A percentile compares a stretch with the other conserved stretches of the same genome.
phyloP scores from a whole-genome alignment of 2,329 filamentous ascomycete species.

The Botrytis medusae region DNA sequence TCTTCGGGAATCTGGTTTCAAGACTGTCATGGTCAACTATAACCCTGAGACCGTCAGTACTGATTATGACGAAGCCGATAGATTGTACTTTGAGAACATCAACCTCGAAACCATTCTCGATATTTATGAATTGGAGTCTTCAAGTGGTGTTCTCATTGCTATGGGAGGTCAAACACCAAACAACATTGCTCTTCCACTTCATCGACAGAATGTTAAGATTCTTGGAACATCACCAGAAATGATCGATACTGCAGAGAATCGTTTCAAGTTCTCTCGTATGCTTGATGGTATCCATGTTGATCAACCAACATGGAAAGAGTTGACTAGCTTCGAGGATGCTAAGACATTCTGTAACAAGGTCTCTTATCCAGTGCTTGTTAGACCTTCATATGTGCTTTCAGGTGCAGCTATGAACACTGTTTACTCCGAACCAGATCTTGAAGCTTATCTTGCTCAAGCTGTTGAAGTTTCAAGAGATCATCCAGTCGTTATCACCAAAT shows the following conservation, averaged over 20 bases:
- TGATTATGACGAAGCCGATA: slow-evolving; percentile 87
- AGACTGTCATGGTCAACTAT: slow-evolving; percentile 93
- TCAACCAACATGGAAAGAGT: slow-evolving; percentile 96
- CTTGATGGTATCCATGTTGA: slow-evolving; percentile 95
- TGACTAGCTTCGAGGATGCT: slow-evolving; percentile 86
- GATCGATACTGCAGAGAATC: slow-evolving; percentile 96
- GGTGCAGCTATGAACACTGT: slow-evolving; percentile 99
- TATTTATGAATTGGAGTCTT: slow-evolving; percentile 89
- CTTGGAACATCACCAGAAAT: slow-evolving; percentile 90
- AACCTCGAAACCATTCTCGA: slow-evolving; percentile 98
- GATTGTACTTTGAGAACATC: slow-evolving; percentile 94
- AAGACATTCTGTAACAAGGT: slow-evolving; percentile 82
- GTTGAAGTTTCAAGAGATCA: slow-evolving; percentile 94
- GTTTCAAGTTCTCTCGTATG: slow-evolving; percentile 97
- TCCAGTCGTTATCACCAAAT: slow-evolving; percentile 97
- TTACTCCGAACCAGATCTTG: slow-evolving; percentile 79
- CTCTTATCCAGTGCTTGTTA: slow-evolving; percentile 90
- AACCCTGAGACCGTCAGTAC: slow-evolving; percentile 69
- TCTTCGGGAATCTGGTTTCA: slow-evolving; percentile 83
- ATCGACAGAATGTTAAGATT: slow-evolving; percentile 86
- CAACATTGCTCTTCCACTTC: slow-evolving; percentile 92
- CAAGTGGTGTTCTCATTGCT: slow-evolving; percentile 87
- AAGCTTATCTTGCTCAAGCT: slow-evolving; percentile 91
- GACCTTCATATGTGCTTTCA: slow-evolving; percentile 92
- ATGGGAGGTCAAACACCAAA: slow-evolving; percentile 95